Base-by-base conservation (phyloP, 2,329 filamentous ascomycete genomes). In the Diaporthe sp. region DNA sequence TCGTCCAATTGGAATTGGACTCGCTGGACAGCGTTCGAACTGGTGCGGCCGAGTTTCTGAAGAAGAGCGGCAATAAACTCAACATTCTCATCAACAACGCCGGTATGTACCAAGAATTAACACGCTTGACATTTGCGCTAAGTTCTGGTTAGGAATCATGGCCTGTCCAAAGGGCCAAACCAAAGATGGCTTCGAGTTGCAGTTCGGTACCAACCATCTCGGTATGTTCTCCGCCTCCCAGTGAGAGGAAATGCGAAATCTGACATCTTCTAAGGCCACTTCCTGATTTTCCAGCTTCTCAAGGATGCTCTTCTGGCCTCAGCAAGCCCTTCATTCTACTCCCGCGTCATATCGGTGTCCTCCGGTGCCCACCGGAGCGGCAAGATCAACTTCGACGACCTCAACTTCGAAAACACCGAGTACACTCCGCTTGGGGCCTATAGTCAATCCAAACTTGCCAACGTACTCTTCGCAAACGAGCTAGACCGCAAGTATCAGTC, bases 161-260 rank as follows among this genome's bases (percentile, higher is more conserved):
- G 83, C 81, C 12, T 72, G 77, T 9, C 81, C 85, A 2, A 77
- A 84, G 0, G 80, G 78, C 5, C 77, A 83, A 13, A 87, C 86
- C 4, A 75, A 78, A 12, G 85, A 88, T 28, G 86, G 86, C 25
- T 88, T 87, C 79, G 87, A 89, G 78, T 76, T 85, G 22, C 84
- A 87, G 73, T 87, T 88, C 76, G 86, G 84, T 22, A 87, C 84
- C 8, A 89, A 89, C 77, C 86, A 88, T 78, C 76, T 89, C 28
- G 86, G 61, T 67, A 67, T 49, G 42, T 49, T 25, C 15, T 67
- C 25, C 42, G 31, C 31, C 4, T 22, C 17, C 25, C 6, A 13
- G n/a, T 49, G 42, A 51, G 7, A 49, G 3, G 12, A n/a, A 28
- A 34, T 67, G 28, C 42, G 22, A 37, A 0, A 9, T 13, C 61